These are phyloP conservation scores for Tylopilus plumbeoviolaceoides DNA, from an alignment of 768 basidiomycete species.

Conservation along the genomic window DNA sequence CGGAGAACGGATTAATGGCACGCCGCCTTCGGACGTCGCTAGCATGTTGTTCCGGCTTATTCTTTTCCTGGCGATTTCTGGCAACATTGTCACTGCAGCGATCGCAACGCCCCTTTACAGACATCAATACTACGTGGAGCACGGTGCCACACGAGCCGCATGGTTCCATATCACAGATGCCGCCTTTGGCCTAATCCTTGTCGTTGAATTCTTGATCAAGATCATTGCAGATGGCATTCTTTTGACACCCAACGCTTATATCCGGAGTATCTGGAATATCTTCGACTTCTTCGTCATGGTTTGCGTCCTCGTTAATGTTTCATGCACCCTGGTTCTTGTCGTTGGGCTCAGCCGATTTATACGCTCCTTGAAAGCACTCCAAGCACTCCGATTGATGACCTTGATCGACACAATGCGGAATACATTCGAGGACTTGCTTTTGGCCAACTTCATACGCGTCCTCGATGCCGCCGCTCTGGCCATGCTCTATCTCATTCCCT, in stretches of 20 bases:
- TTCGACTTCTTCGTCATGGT: conserved; percentile 83
- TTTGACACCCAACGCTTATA: conserved; percentile 88
- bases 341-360: conserved; percentile 80
- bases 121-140: conserved; percentile 54
- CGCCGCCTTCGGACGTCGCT: conserved; percentile 55
- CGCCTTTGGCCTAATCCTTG: conserved; percentile 62
- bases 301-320: conserved; percentile 71
- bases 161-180: conserved; percentile 89
- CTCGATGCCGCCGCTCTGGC: conserved; percentile 59
- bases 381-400: conserved; percentile 86
- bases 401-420: conserved; percentile 81
- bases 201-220: conserved; percentile 87
- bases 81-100: conserved; percentile 79
- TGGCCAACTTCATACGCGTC: conserved; percentile 80
- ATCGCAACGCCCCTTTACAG: conserved; percentile 85
- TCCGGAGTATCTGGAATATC: conserved; percentile 88
- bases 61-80: conserved; percentile 74
- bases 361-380: conserved; percentile 79
- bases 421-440: conserved; percentile 83
- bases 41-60: conserved; percentile 71
- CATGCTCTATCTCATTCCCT: too few species aligned
- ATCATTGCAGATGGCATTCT: conserved; percentile 88
- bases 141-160: conserved; percentile 58
- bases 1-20: conserved; percentile 84
- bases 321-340: conserved; percentile 66